phyloP scores from a whole-genome alignment of 169 alveolate genomes.

The Perkinsus chesapeaki region DNA sequence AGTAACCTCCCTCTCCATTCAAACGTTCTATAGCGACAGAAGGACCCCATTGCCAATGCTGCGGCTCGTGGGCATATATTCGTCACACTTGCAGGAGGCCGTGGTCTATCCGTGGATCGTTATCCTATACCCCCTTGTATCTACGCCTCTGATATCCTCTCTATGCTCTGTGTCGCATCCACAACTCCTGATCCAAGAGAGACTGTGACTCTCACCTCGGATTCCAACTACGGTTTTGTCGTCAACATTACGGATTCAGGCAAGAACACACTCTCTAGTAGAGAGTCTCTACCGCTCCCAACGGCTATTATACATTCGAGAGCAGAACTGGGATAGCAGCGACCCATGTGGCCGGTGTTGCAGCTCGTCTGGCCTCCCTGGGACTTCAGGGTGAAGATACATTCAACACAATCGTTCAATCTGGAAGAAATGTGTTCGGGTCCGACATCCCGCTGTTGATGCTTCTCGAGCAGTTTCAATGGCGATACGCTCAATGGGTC shows the following conservation, averaged over 20 bases:
- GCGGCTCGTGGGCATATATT: conserved; percentile 20
- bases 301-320: conserved; percentile 12
- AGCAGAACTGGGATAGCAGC: conserved; percentile 32
- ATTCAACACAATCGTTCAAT: background rate
- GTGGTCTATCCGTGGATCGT: conserved; percentile 16
- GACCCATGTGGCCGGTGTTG: conserved; percentile 33
- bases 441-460: no score
- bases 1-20: conserved; percentile 6
- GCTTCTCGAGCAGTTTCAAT: no score
- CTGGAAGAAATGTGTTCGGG: no score
- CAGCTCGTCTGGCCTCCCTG: background rate
- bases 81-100: conserved; percentile 32
- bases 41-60: conserved; percentile 30
- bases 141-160: conserved; percentile 19
- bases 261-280: conserved; percentile 23
- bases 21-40: conserved; percentile 31
- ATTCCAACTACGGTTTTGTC: conserved; percentile 24
- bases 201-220: conserved; percentile 6
- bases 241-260: conserved; percentile 38
- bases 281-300: no score
- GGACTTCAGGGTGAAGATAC: background rate
- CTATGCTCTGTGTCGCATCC: conserved; percentile 26
- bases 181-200: background rate
- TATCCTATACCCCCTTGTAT: conserved; percentile 29
- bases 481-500: no score